Evolutionary conservation across 768 basidiomycete species (phyloP).

Genomic region (Trametes villosa): DNA sequence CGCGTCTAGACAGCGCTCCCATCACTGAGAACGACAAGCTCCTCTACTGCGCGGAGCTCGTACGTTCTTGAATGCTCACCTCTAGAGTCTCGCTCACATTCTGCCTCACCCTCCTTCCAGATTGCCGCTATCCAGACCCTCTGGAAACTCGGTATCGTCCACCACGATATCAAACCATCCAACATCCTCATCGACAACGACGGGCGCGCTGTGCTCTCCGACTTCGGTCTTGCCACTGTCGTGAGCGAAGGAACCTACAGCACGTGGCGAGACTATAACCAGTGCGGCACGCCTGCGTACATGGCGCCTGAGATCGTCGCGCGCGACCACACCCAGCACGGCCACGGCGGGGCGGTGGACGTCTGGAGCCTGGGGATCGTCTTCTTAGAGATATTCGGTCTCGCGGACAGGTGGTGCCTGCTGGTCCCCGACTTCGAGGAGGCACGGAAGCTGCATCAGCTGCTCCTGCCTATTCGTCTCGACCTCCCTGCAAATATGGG

Average conservation of each 20-base stretch:
- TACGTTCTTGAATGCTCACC: not conserved
- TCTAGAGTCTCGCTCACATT: not conserved
- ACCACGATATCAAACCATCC: slow-evolving; percentile 55
- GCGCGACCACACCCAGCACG: slow-evolving; percentile 17
- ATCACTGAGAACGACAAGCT: not conserved
- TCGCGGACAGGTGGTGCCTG: not conserved
- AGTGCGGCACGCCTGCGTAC: slow-evolving; percentile 46
- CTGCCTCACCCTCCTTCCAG: slow-evolving; percentile 13
- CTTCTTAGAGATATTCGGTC: slow-evolving; percentile 45
- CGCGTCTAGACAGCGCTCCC: not conserved
- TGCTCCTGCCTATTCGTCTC: not conserved
- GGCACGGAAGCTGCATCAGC: not conserved
- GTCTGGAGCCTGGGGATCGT: slow-evolving; percentile 55
- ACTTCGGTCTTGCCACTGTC: slow-evolving; percentile 45
- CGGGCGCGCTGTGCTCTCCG: slow-evolving; percentile 42
- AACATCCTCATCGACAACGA: slow-evolving; percentile 49
- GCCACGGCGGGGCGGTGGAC: slow-evolving; percentile 50
- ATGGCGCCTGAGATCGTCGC: slow-evolving; percentile 53
- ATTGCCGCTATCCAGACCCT: slow-evolving; percentile 36
- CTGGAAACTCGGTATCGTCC: slow-evolving; percentile 48
- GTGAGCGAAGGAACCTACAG: slow-evolving; percentile 1
- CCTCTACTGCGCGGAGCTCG: slow-evolving; percentile 21
- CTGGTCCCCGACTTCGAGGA: not conserved
- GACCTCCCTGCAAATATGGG: not conserved
- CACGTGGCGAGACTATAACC: slow-evolving; percentile 9